Percentiles rank a stretch among this genome's conserved stretches.
Conservation (phyloP, 306 rosid genomes). For the Castanea sativa region DNA sequence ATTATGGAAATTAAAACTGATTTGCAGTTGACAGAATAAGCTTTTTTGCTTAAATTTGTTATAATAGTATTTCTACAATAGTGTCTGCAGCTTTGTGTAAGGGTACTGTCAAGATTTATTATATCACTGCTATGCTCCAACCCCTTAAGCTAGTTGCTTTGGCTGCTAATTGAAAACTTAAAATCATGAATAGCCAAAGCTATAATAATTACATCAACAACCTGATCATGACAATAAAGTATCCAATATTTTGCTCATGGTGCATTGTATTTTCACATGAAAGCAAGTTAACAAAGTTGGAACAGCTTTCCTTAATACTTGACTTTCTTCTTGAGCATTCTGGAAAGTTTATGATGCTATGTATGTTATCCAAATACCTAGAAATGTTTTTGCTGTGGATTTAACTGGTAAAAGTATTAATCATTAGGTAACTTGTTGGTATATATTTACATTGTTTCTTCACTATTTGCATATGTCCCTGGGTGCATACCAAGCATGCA, state of each 20-base stretch:
- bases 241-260: background rate
- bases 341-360: background rate
- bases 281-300: background rate
- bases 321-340: background rate
- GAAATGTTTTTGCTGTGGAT: background rate
- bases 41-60: background rate
- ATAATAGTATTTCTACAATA: background rate
- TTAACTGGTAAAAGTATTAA: background rate
- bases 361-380: background rate
- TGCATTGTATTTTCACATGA: background rate
- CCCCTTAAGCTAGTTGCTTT: background rate
- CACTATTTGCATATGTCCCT: background rate
- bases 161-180: background rate
- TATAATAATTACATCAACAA: background rate
- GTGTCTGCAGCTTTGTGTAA: background rate
- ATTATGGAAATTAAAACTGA: background rate
- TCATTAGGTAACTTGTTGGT: background rate
- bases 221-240: background rate
- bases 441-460: background rate
- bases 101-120: background rate
- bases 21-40: background rate
- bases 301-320: background rate
- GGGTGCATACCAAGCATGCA: background rate
- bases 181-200: background rate
- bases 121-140: background rate